Evolutionary conservation across 148 eudicot species (phyloP), one percentile per base, ranked within the genome.

Genomic region (Camellia granthamiana): DNA sequence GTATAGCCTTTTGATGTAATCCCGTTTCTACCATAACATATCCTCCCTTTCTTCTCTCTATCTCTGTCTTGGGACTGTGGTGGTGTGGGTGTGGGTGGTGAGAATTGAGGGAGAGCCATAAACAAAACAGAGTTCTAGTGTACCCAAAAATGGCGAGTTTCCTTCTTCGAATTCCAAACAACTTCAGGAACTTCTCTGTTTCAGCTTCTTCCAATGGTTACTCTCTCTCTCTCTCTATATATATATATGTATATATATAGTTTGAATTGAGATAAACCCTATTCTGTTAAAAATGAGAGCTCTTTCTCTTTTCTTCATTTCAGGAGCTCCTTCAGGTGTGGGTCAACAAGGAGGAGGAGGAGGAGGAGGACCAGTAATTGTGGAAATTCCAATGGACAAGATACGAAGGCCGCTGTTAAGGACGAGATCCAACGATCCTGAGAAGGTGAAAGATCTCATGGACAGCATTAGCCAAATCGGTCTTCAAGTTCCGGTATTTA

Each of bases 371-470:
- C 99, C 99, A 3, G 86, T 88, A 66, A 84, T 96, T 78, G 23
- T 92, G 75, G 98, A 96, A 78, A 88, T 96, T 78, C 97, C 98
- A n/a, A 82, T 93, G 10, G 91, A 89, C 78, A 89, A 89, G 83
- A 96, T 96, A 77, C 86, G 97, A 70, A 93, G 99, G 82, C 99
- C 99, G 5, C 88, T 96, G 61, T 86, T 96, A 93, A 91, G 99
- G 56, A 96, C 99, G 0, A 84, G 99, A 85, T 74, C 92, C n/a
- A 96, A 96, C 80, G 97, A 93, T 79, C 97, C 90, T 10, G 88
- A 85, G 19, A 96, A 93, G 65, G 99, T 96, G 63, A 83, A 92
- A 82, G 90, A 96, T 51, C 98, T 96, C 73, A 92, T 93, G 99
- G 97, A 91, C 69, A 96, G 99, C 84, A 96, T 96, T 46, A 63